Conservation (phyloP, 352 stramenopile species). For the Stephanocyclus meneghinianus region DNA sequence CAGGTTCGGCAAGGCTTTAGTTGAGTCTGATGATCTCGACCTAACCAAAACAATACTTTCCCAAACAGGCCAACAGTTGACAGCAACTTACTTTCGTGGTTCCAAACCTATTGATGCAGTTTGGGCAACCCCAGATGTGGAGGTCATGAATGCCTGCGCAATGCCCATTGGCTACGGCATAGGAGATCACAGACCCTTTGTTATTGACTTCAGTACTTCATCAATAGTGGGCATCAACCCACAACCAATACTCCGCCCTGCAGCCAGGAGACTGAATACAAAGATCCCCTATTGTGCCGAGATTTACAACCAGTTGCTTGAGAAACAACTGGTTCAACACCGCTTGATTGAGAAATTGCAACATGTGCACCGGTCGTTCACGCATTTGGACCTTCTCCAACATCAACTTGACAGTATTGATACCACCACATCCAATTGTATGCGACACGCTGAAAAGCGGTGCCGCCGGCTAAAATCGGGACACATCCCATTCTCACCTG, state of each 20-base stretch:
- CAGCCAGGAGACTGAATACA: conserved; percentile 8
- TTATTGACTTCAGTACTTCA: too few relatives aligned
- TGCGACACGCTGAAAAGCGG: conserved; percentile 29
- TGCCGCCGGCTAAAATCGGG: conserved; percentile 36
- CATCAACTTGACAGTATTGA: conserved; percentile 24
- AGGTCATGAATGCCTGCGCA: background rate
- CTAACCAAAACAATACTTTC: too few relatives aligned
- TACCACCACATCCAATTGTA: conserved; percentile 11
- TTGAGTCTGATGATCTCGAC: too few relatives aligned
- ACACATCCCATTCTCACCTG: conserved; percentile 47
- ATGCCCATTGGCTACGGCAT: background rate
- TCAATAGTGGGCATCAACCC: background rate
- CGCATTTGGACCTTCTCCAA: too few relatives aligned
- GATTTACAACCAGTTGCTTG: conserved; percentile 1
- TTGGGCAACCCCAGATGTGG: background rate
- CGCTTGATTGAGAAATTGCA: background rate
- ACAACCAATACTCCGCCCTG: background rate
- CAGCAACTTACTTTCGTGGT: too few relatives aligned
- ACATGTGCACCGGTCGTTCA: too few relatives aligned
- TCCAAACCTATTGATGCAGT: too few relatives aligned
- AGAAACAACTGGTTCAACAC: background rate
- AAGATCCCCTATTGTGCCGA: background rate
- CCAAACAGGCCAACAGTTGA: too few relatives aligned
- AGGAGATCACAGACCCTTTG: background rate
- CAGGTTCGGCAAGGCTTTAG: too few relatives aligned